Percentiles rank a stretch among this genome's conserved stretches.
phyloP scores from a whole-genome alignment of 805 yeast species.

The Diddensiella transvaalensis region DNA sequence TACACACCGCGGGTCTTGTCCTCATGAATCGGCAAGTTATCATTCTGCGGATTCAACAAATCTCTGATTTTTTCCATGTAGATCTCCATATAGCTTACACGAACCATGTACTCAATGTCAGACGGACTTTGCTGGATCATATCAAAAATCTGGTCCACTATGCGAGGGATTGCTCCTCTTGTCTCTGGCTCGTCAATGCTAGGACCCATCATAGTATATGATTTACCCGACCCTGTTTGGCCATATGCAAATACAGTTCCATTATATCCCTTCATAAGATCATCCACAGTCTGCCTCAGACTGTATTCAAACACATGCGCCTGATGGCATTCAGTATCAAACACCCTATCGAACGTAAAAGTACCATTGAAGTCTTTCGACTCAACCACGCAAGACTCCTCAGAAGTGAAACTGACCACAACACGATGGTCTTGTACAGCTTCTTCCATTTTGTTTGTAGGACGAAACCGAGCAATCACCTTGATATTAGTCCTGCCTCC shows the following conservation, averaged over 20 bases:
- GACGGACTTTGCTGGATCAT: slow-evolving; percentile 44
- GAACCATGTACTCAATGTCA: slow-evolving; percentile 60
- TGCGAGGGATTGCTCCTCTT: slow-evolving; percentile 70
- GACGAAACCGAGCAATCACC: slow-evolving; percentile 73
- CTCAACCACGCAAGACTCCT: slow-evolving; percentile 28
- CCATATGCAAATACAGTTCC: slow-evolving; percentile 79
- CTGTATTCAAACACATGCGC: slow-evolving; percentile 56
- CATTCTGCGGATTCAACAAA: slow-evolving; percentile 47
- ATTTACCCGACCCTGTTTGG: slow-evolving; percentile 74
- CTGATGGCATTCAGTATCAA: slow-evolving; percentile 51
- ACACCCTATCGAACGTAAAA: slow-evolving; percentile 66
- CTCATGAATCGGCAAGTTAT: slow-evolving; percentile 54
- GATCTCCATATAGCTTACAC: slow-evolving; percentile 74
- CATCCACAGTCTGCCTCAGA: slow-evolving; percentile 60
- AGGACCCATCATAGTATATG: slow-evolving; percentile 72
- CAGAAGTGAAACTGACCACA: slow-evolving; percentile 23
- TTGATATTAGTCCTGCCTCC: slow-evolving; percentile 41
- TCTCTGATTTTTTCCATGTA: slow-evolving; percentile 76
- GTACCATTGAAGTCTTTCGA: slow-evolving; percentile 25
- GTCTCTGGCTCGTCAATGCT: slow-evolving; percentile 36
- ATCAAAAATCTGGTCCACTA: slow-evolving; percentile 61
- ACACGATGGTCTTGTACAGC: slow-evolving; percentile 21
- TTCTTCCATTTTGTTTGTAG: slow-evolving; percentile 42
- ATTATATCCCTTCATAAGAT: slow-evolving; percentile 69
- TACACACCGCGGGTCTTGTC: slow-evolving; percentile 62